Evolutionary conservation across 495 filamentous ascomycete genomes (phyloP), one percentile per base, ranked within the genome.

Genomic region (Penicillium soppii): DNA sequence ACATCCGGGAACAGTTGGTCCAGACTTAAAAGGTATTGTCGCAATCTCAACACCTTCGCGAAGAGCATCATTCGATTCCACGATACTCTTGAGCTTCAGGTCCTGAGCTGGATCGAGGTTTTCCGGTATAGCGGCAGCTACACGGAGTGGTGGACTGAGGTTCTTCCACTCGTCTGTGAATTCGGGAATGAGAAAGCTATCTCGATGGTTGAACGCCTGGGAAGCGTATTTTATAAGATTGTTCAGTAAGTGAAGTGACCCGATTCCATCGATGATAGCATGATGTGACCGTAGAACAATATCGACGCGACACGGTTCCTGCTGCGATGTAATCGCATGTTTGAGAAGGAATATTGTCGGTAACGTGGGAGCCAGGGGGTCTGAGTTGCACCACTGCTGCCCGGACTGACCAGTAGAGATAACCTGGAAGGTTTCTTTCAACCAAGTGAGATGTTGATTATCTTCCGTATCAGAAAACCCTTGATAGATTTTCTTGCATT

Each of bases 201-300:
- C 15, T 9, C 46, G 42, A 1, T 56, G 22, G 7, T 53, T 54
- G 7, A 54, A 50, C 1, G 54, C 54, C 5, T 48, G 29, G 1
- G 56, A 52, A 0, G 58, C 61, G 21, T 53, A 45, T 8, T 36
- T 26, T 7, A 67, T 48, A 10, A 67, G 45, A 29, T 58, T 68
- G 35, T 66, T 49, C 39, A 63, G 55, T 23, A 79, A 57, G n/a
- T 61, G 58, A 1, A 79, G 59, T 9, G 69, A 67, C n/a, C 77
- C 74, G 42, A 76, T 65, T 10, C 76, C 76, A 47, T 81, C 77
- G 13, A 77, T 73, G 2, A 79, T 60, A 53, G 76, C 70, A 57
- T 79, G 75, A 6, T 67, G 72, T 10, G 63, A 68, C 4, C 75
- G 68, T 15, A 79, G 59, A 9, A 81, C 66, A 29, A 79, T 26